phyloP scores from a whole-genome alignment of 495 filamentous ascomycete species.

The Penicillium nucicola region DNA sequence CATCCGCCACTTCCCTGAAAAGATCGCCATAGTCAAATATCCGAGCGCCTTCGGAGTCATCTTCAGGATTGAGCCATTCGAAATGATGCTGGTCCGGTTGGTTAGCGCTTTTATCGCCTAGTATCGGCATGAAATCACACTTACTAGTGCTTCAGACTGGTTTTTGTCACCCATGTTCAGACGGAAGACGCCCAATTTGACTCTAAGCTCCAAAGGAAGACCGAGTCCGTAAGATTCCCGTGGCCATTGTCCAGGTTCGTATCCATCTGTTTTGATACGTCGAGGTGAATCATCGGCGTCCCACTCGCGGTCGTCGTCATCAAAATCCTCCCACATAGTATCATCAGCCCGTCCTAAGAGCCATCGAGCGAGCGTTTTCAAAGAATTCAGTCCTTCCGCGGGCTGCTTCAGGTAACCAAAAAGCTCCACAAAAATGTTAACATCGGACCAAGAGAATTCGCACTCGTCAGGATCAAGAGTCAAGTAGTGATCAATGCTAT shows the following conservation, averaged over 20 bases:
- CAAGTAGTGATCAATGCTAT: conserved; percentile 55
- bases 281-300: conserved; percentile 71
- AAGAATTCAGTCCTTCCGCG: conserved; percentile 58
- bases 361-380: conserved; percentile 76
- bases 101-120: neutral
- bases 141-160: conserved; percentile 73
- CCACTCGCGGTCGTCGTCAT: conserved; percentile 88
- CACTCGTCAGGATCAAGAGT: conserved; percentile 45
- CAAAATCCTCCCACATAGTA: conserved; percentile 71
- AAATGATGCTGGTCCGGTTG: conserved; percentile 52
- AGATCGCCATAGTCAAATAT: conserved; percentile 69
- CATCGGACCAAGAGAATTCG: conserved; percentile 74
- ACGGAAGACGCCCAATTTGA: conserved; percentile 81
- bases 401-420: conserved; percentile 60
- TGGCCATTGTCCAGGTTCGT: conserved; percentile 51
- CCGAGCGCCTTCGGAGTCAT: conserved; percentile 43
- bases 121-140: conserved; percentile 14
- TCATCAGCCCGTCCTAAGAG: conserved; percentile 73
- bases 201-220: conserved; percentile 79
- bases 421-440: conserved; percentile 81
- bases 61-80: conserved; percentile 60
- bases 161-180: conserved; percentile 58
- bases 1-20: conserved; percentile 68
- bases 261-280: conserved; percentile 53
- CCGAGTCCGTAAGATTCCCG: conserved; percentile 65